Evolutionary conservation across 306 rosid genomes (phyloP).

Genomic region (Abrus precatorius): DNA sequence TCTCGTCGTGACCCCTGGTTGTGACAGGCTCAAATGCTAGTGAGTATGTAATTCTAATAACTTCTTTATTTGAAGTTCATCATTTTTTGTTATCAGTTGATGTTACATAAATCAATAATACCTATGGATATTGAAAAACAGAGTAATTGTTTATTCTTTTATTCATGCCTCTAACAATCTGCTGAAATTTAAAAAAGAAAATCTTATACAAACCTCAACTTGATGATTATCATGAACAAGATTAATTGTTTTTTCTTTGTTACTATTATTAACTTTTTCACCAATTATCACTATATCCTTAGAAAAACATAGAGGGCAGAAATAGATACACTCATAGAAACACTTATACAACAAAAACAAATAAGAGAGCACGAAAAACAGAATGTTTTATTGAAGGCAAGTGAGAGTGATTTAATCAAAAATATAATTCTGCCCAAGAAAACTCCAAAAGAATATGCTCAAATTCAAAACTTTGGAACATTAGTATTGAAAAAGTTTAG

Average conservation of each 20-base stretch:
- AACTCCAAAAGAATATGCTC: neutral
- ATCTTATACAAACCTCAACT: conserved; percentile 61
- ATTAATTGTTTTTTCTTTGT: conserved; percentile 67
- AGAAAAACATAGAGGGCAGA: conserved; percentile 14
- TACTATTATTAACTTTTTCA: conserved; percentile 52
- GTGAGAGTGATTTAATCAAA: neutral
- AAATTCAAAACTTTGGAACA: neutral
- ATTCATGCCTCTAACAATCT: no score
- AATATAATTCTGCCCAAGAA: neutral
- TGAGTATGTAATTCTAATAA: neutral
- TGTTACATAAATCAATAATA: neutral
- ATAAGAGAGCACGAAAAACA: neutral
- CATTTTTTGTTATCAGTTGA: neutral
- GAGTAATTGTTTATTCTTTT: neutral
- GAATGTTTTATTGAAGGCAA: neutral
- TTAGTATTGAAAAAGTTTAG: no score
- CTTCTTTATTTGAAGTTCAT: neutral
- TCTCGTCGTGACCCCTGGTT: no score
- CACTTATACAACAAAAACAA: conserved; percentile 7
- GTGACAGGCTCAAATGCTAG: neutral
- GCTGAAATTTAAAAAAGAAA: conserved; percentile 42
- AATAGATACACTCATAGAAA: neutral
- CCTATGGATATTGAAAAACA: neutral
- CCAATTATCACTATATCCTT: conserved; percentile 60
- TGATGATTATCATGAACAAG: conserved; percentile 54